Percentiles rank a stretch among this genome's conserved stretches.
Evolutionary conservation across 2,329 filamentous ascomycete genomes (phyloP).

Genomic region (Fusarium nematophilum): DNA sequence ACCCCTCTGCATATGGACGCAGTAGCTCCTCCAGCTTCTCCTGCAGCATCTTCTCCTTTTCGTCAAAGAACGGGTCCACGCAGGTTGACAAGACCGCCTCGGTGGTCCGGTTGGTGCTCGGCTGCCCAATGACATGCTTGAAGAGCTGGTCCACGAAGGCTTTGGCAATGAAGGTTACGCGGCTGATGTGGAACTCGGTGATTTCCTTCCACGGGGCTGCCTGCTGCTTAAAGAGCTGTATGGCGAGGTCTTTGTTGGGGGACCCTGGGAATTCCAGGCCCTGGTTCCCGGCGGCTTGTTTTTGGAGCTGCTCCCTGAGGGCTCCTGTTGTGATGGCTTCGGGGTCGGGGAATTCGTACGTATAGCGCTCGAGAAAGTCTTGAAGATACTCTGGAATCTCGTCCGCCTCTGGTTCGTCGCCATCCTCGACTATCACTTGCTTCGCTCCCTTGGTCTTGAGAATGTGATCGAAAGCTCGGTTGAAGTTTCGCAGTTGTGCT

Average conservation of each 20-base stretch:
- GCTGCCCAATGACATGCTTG: conserved; percentile 44
- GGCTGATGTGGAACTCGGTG: conserved; percentile 49
- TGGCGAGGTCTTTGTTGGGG: conserved; percentile 50
- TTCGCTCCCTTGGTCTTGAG: conserved; percentile 41
- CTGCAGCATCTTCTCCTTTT: conserved; percentile 44
- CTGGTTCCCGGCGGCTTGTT: conserved; percentile 50
- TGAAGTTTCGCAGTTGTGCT: conserved; percentile 46
- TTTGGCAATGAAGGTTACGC: conserved; percentile 45
- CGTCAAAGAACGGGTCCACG: conserved; percentile 49
- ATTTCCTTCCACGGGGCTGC: conserved; percentile 53
- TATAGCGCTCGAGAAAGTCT: conserved; percentile 36
- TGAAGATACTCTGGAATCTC: conserved; percentile 44
- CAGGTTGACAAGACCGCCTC: conserved; percentile 39
- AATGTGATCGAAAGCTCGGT: conserved; percentile 44
- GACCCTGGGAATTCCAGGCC: conserved; percentile 55
- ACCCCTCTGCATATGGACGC: conserved; percentile 49
- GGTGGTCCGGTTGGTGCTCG: conserved; percentile 26
- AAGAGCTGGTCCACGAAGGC: conserved; percentile 53
- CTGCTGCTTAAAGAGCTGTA: conserved; percentile 55
- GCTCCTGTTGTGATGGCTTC: conserved; percentile 18
- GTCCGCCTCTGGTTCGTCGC: neutral
- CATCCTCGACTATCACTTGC: conserved; percentile 22
- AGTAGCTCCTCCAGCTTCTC: conserved; percentile 55
- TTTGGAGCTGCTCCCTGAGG: conserved; percentile 45
- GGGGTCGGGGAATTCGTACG: conserved; percentile 48